Evolutionary conservation across 129 eudicot genomes (phyloP).

Genomic region (Scalesia atractyloides): DNA sequence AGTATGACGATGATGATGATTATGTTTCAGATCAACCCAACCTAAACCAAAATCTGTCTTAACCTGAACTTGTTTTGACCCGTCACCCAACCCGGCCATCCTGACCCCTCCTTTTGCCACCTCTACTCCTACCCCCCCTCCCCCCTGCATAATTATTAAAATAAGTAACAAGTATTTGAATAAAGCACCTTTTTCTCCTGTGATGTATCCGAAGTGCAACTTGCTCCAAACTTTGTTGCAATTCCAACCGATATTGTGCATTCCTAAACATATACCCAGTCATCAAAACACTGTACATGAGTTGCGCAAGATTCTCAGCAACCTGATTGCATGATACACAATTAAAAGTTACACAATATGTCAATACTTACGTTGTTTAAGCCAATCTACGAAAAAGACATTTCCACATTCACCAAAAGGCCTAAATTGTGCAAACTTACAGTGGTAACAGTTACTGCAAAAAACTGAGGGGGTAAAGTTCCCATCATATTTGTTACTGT

Average conservation of each 20-base stretch:
- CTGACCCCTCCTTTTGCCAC: too few relatives aligned
- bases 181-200: slow-evolving; percentile 59
- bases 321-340: slow-evolving; percentile 51
- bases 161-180: not conserved
- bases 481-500: slow-evolving; percentile 99
- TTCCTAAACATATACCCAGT: slow-evolving; percentile 98
- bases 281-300: slow-evolving; percentile 98
- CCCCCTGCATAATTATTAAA: not conserved
- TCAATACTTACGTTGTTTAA: not conserved
- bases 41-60: too few relatives aligned
- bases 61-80: too few relatives aligned
- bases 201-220: slow-evolving; percentile 87
- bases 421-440: slow-evolving; percentile 48
- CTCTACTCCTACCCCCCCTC: too few relatives aligned
- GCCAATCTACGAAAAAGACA: not conserved
- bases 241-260: slow-evolving; percentile 86
- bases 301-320: slow-evolving; percentile 99
- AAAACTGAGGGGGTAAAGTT: slow-evolving; percentile 92
- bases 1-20: too few relatives aligned
- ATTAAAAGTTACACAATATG: not conserved
- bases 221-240: slow-evolving; percentile 97
- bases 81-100: too few relatives aligned
- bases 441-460: slow-evolving; percentile 90
- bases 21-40: too few relatives aligned
- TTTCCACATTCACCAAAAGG: too few relatives aligned